These are phyloP conservation scores for Jamesozyma spencerorum DNA, from an alignment of 805 yeast species.

Conservation along the genomic window DNA sequence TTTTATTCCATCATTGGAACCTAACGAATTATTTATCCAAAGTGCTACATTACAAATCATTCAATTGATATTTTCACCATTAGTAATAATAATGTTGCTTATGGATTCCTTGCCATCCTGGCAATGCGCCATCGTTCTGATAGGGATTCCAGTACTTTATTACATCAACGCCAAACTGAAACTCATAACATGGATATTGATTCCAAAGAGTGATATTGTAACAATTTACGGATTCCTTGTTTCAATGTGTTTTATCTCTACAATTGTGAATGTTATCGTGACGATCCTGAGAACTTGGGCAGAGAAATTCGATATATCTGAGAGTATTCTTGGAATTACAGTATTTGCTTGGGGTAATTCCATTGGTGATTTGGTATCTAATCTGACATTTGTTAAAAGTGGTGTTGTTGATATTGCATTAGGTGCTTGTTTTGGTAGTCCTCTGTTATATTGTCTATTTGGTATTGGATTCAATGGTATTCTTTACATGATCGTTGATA, in stretches of 20 bases:
- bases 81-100: not conserved
- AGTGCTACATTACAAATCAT: not conserved
- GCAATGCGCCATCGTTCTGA: too few species aligned
- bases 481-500: conserved; percentile 27
- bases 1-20: conserved; percentile 11
- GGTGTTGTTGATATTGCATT: conserved; percentile 86
- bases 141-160: too few species aligned
- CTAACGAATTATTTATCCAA: not conserved
- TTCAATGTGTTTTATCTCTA: conserved; percentile 60
- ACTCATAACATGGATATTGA: not conserved
- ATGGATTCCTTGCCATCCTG: too few species aligned
- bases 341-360: conserved; percentile 90
- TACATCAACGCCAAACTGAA: not conserved
- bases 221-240: conserved; percentile 53
- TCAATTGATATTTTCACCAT: conserved; percentile 2
- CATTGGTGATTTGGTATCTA: conserved; percentile 79
- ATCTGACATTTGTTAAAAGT: conserved; percentile 66
- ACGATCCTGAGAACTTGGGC: conserved; percentile 54
- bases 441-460: conserved; percentile 63
- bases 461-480: conserved; percentile 77
- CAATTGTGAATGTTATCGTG: conserved; percentile 38
- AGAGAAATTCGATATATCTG: conserved; percentile 50
- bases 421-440: conserved; percentile 95
- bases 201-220: not conserved
- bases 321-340: conserved; percentile 77